Conservation (phyloP, 306 rosid genomes). For the Fagus crenata region DNA sequence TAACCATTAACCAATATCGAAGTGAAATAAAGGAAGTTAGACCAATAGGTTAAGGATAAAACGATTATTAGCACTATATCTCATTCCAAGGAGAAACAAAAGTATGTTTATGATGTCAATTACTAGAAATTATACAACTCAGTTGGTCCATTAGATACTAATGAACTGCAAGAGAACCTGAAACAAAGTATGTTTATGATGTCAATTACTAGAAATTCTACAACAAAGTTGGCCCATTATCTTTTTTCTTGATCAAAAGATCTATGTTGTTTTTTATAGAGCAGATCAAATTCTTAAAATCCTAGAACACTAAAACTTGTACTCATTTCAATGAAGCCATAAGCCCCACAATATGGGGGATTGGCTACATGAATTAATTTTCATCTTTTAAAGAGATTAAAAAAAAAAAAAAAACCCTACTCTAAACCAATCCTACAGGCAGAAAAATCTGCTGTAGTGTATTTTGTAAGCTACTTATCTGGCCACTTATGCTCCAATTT, state of each 20-base stretch:
- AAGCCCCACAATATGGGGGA: neutral
- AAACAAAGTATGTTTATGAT: neutral
- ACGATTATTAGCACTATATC: too few relatives aligned
- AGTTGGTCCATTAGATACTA: neutral
- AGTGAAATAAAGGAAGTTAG: conserved; percentile 15
- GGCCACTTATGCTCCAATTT: conserved; percentile 2
- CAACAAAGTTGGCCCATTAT: neutral
- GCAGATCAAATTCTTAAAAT: neutral
- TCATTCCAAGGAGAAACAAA: neutral
- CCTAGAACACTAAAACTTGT: neutral
- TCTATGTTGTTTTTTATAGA: neutral
- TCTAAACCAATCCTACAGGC: neutral
- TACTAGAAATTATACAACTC: too few relatives aligned
- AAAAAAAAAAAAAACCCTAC: neutral
- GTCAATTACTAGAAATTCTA: neutral
- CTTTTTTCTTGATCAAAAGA: conserved; percentile 7
- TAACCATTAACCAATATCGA: conserved; percentile 13
- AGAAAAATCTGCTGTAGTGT: neutral
- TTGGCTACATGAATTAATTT: neutral
- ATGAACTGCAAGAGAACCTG: neutral
- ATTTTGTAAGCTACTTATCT: neutral
- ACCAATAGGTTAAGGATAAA: conserved; percentile 4
- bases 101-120: too few relatives aligned
- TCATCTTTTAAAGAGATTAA: neutral
- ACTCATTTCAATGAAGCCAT: neutral